Evolutionary conservation across 2,329 filamentous ascomycete species (phyloP).

Genomic region (Sarocladium kiliense): DNA sequence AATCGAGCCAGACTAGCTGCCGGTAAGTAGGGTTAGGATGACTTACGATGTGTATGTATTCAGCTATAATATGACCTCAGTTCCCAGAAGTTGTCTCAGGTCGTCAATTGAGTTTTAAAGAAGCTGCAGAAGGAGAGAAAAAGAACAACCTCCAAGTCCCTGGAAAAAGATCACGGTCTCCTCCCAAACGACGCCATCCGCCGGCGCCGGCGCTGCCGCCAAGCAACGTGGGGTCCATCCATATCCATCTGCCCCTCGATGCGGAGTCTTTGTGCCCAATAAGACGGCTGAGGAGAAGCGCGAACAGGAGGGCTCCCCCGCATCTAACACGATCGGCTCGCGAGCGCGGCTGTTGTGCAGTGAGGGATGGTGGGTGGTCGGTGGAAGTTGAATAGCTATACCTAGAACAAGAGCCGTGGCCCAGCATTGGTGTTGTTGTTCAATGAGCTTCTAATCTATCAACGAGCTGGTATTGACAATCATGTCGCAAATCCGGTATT

Average conservation of each 20-base stretch:
- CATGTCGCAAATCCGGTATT: too few relatives aligned
- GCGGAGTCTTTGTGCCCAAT: conserved; percentile 5
- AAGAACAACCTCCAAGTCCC: neutral
- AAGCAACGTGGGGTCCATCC: conserved; percentile 1
- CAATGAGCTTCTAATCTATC: too few relatives aligned
- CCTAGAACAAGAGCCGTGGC: too few relatives aligned
- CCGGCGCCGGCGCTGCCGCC: neutral
- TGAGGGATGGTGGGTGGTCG: neutral
- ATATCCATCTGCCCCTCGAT: neutral
- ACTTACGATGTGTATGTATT: neutral
- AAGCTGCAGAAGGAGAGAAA: neutral
- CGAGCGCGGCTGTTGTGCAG: conserved; percentile 7
- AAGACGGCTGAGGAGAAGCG: neutral
- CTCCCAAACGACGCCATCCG: neutral
- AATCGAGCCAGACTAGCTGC: too few relatives aligned
- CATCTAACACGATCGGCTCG: conserved; percentile 2
- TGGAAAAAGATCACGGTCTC: neutral
- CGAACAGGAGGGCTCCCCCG: conserved; percentile 1
- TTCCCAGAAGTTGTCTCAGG: neutral
- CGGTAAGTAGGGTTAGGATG: too few relatives aligned
- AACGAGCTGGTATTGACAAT: too few relatives aligned
- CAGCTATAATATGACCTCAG: too few relatives aligned
- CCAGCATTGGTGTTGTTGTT: too few relatives aligned
- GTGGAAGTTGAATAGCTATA: neutral
- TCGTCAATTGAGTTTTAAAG: neutral